A percentile compares a stretch with the other conserved stretches of the same genome.
phyloP scores from a whole-genome alignment of 352 stramenopile species.

The Phytophthora tentaculata region DNA sequence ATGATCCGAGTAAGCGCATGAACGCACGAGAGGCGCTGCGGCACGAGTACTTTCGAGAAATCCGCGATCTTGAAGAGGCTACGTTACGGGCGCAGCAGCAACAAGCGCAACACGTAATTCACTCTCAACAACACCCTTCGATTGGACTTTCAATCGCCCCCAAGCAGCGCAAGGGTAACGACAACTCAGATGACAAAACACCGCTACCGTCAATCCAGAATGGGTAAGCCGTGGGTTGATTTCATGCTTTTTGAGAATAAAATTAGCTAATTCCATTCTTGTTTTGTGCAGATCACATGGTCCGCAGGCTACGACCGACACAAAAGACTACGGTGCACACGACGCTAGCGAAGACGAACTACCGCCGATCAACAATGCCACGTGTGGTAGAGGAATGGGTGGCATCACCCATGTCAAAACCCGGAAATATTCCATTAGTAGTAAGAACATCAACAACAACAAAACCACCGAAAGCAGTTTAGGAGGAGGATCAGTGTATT shows the following conservation, averaged over 20 bases:
- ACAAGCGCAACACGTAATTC: conserved; percentile 37
- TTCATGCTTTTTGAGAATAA: not conserved
- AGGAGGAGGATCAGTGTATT: conserved; percentile 27
- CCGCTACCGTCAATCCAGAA: conserved; percentile 64
- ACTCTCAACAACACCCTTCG: conserved; percentile 34
- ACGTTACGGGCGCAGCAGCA: conserved; percentile 42
- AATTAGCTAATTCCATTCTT: conserved; percentile 1
- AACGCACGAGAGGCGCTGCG: conserved; percentile 90
- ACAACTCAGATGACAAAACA: conserved; percentile 54
- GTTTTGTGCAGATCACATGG: conserved; percentile 25
- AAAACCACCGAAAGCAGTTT: conserved; percentile 31
- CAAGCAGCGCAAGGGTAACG: conserved; percentile 59
- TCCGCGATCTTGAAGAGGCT: conserved; percentile 82
- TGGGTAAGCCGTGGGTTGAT: conserved; percentile 28
- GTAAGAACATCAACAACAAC: conserved; percentile 35
- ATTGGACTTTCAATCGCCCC: conserved; percentile 32
- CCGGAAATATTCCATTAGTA: conserved; percentile 36
- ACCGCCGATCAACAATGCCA: conserved; percentile 51
- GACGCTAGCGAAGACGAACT: conserved; percentile 54
- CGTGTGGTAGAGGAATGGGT: conserved; percentile 6
- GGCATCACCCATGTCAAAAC: conserved; percentile 32
- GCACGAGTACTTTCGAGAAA: conserved; percentile 91
- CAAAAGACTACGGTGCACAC: conserved; percentile 32
- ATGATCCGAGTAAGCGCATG: conserved; percentile 90
- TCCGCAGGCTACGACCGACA: conserved; percentile 24